Evolutionary conservation across 257 asterid species (phyloP).

Genomic region (Solanum medicagineum): DNA sequence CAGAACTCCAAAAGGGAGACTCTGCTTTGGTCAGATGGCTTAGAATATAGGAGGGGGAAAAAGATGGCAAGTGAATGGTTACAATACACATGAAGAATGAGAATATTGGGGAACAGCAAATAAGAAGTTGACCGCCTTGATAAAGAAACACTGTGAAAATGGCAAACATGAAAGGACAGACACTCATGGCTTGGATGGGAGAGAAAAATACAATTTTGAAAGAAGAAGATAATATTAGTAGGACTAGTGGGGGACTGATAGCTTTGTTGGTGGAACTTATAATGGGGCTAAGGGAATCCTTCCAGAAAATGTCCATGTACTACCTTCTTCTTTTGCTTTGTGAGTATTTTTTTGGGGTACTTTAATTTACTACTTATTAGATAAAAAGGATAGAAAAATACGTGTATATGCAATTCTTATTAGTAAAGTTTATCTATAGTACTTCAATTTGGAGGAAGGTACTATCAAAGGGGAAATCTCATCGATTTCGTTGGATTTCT

Average conservation of each 20-base stretch:
- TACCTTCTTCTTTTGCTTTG: not conserved
- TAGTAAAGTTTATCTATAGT: not conserved
- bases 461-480: not conserved
- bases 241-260: not conserved
- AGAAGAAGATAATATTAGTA: slow-evolving; percentile 1
- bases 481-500: not conserved
- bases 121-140: slow-evolving; percentile 4
- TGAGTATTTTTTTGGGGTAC: not conserved
- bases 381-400: not conserved
- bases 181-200: not conserved
- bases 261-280: not conserved
- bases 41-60: not conserved
- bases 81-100: not conserved
- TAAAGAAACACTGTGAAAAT: not conserved
- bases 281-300: slow-evolving; percentile 12
- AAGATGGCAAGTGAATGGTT: not conserved
- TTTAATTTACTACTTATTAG: not conserved
- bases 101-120: slow-evolving; percentile 7
- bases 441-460: not conserved
- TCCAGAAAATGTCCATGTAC: slow-evolving; percentile 1
- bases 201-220: not conserved
- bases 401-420: not conserved
- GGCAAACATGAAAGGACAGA: slow-evolving; percentile 6
- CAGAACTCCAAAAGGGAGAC: not conserved
- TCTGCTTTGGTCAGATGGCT: not conserved